Percentiles rank a stretch among this genome's conserved stretches.
Conservation (phyloP, 805 yeast genomes). For the Kuraishia floccosa region DNA sequence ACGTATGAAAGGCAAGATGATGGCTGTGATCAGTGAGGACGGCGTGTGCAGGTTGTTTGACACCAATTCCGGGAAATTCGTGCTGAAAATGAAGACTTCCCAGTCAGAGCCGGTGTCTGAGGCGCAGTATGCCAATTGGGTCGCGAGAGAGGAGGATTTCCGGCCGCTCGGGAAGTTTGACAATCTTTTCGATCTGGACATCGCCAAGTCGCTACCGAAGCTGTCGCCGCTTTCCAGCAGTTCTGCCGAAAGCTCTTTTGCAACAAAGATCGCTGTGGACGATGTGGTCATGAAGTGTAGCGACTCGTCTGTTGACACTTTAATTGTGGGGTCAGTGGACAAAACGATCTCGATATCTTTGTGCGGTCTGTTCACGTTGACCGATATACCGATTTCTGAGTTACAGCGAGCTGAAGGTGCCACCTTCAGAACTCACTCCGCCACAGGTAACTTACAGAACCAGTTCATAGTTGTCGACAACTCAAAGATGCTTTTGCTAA, state of each 20-base stretch:
- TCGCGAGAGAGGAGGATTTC: constrained; percentile 6
- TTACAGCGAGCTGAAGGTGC: constrained; percentile 7
- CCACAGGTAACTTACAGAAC: constrained; percentile 9
- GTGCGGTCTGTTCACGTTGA: constrained; percentile 21
- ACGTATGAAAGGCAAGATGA: constrained; percentile 18
- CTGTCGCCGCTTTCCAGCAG: constrained; percentile 6
- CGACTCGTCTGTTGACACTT: constrained; percentile 14
- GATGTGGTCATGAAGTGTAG: constrained; percentile 10
- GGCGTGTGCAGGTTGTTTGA: constrained; percentile 16
- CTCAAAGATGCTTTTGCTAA: constrained; percentile 8
- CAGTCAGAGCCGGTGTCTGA: constrained; percentile 1
- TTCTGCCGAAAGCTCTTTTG: constrained; percentile 4
- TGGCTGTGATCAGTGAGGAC: constrained; percentile 12
- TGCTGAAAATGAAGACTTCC: constrained; percentile 9
- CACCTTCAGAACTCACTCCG: constrained; percentile 5
- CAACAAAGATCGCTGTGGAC: constrained; percentile 11
- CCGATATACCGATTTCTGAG: constrained; percentile 8
- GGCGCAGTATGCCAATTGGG: constrained; percentile 9
- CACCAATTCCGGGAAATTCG: constrained; percentile 15
- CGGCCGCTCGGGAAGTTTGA: constrained; percentile 6
- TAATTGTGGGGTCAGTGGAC: constrained; percentile 14
- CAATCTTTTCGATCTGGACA: constrained; percentile 10
- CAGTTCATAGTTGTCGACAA: constrained; percentile 14
- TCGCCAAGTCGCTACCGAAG: constrained; percentile 13
- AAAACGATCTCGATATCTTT: constrained; percentile 13